Base-by-base conservation (phyloP, 805 yeast species). In the Candida sphagnicola region DNA sequence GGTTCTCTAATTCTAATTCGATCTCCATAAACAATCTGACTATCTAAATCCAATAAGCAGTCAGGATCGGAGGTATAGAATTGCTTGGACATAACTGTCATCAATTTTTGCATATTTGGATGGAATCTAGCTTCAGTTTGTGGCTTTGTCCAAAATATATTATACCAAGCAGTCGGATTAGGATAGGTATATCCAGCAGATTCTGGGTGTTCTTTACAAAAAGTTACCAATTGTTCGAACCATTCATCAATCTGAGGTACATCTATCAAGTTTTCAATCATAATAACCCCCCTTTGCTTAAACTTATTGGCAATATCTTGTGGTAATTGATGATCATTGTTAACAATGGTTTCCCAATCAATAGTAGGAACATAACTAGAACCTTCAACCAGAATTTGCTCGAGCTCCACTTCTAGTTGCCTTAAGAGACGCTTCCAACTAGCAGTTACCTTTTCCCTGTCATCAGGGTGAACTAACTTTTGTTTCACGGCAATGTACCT, bases 1-100 rank as follows among this genome's bases (percentile, higher is more conserved):
- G 74, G 71, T 5, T 50, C 44, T 29, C 74, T 50, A 29, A 70
- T 64, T 38, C 74, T 50, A 23, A 68, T 50, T 32, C 72, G 46
- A 45, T 70, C 74, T 5, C 72, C 72, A 44, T 70, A 70, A 12
- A 59, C 51, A 18, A 68, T 45, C 28, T 64, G 62, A 8, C 60
- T 54, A 17, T 53, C 53, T 31, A 62, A 44, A 30, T 62, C 61
- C 18, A 64, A 43, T 18, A 45, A 45, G 17, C 47, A 51, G 4
- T 52, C 44, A 8, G 54, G 46, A 11, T 51, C 45, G 14, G 39
- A 40, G 28, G 41, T 47, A 34, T 39, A 35, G 29, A 45, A 47
- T 37, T 43, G 42, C 15, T 44, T 41, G 21, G 46, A 36, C 39
- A 46, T 35, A 6, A 53, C 40, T 15, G 54, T 50, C 58, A 65